Evolutionary conservation across 2,329 filamentous ascomycete species (phyloP).

Genomic region (Botrytis deweyae): DNA sequence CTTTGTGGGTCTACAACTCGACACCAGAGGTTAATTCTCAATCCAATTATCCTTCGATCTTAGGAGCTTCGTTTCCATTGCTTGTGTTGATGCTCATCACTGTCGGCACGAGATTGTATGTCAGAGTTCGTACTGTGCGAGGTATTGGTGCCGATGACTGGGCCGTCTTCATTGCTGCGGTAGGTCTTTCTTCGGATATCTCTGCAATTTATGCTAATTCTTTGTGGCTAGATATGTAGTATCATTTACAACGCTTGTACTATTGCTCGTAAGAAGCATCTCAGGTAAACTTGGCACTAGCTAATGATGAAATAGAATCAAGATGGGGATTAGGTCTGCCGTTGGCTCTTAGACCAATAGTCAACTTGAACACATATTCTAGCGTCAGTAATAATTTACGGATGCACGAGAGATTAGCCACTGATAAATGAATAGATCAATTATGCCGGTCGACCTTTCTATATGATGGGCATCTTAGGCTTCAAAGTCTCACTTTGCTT

Average conservation of each 20-base stretch:
- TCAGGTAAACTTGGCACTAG: neutral
- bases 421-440: constrained; percentile 15
- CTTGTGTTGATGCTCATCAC: constrained; percentile 13
- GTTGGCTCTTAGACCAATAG: constrained; percentile 1
- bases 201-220: neutral
- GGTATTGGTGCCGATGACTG: constrained; percentile 18
- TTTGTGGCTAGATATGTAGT: neutral
- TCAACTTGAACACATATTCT: constrained; percentile 6
- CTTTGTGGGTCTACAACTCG: constrained; percentile 21
- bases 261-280: constrained; percentile 7
- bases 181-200: neutral
- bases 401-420: neutral
- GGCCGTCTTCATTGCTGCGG: neutral
- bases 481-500: constrained; percentile 26
- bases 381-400: neutral
- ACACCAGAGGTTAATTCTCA: constrained; percentile 10
- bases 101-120: constrained; percentile 3
- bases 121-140: constrained; percentile 17
- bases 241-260: constrained; percentile 8
- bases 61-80: constrained; percentile 4
- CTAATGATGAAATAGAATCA: constrained; percentile 13
- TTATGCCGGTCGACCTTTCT: constrained; percentile 24
- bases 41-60: constrained; percentile 11
- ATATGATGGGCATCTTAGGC: constrained; percentile 21
- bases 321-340: constrained; percentile 20